Evolutionary conservation across 2,329 filamentous ascomycete genomes (phyloP), one percentile per base, ranked within the genome.

Genomic region (Aspergillus tubingensis): DNA sequence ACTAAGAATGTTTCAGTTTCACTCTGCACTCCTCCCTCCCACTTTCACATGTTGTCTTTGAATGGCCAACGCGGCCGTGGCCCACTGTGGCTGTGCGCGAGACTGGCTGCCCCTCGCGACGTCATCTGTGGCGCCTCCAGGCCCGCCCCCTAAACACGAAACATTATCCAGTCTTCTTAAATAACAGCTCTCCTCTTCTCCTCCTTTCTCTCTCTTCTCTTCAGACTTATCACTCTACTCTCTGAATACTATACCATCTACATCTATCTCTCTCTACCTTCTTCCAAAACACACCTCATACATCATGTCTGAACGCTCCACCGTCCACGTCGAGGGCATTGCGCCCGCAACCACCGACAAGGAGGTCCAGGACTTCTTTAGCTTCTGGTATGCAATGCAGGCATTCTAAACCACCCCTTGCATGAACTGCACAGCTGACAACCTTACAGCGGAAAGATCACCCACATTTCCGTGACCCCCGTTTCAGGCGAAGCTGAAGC

Each of bases 301-400:
- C 75, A 82, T 43, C 66, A 88, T 88, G 85, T 80, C 85, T 71
- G 76, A 67, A 55, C 68, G 79, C 70, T 85, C 81, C 70, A 94
- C 90, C 54, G 91, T 97, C 66, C 82, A 93, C 81, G 93, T 98
- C 72, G 90, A 91, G 81, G 93, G 95, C 82, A 96, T 99, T 80
- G 88, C 91, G 68, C 76, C 83, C 64, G 80, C 88, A 76, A 97
- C 94, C 59, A 87, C 86, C 68, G 92, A 99, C 79, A 89, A 93
- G 80, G 92, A 98, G 80, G 88, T 99, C 71, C 88, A 87, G 74
- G 93, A 96, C 75, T 99, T 99, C 85, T 99, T 99, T 84, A 95
- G 90, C 83, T 98, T 98, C 79, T 88, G 86, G 91, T 94, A 84
- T 76, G 86, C 38, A 19, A 17, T 43, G 48, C 43, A 39, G 19